Evolutionary conservation across 805 yeast genomes (phyloP), one percentile per base, ranked within the genome.

Genomic region (Kodamaea laetipori): DNA sequence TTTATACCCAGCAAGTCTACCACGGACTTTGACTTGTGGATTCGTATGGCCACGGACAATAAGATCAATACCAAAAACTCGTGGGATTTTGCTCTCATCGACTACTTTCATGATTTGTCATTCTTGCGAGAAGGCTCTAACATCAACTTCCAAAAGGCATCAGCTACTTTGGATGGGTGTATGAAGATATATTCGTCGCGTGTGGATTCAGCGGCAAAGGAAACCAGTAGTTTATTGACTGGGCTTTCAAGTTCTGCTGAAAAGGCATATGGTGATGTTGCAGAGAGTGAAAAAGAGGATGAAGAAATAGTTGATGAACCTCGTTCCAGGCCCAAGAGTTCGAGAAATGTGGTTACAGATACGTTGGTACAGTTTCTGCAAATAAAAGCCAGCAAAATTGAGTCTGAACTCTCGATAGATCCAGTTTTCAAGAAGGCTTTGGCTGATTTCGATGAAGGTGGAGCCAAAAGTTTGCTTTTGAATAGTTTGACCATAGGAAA

Each of bases 141-240:
- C 31, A 86, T 90, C 55, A 89, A 90, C 61, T 90, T 92, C 61
- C 96, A 88, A 60, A 80, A 83, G 52, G 98, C 97, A 0, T 81
- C 94, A 0, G 89, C 95, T 2, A 88, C 97, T 0, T 69, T 92
- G 16, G 97, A 90, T 56, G 97, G 97, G 0, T 90, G 97, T 70
- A 92, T 90, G 25, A 90, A 90, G 66, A 88, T 92, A 41, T 92
- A 92, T 60, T 80, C 90, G 9, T 86, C 95, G 11, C 77, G 98
- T 54, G 90, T 92, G 16, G 97, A 90, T 56, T 85, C 96, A 0
- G 95, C 89, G 0, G 95, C 90, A 4, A 82, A 85, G 6, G 97
- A 90, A 55, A 90, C 97, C 0, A 95, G 96, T 2, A 81, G 82
- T 54, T 69, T 92, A 44, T 64, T 90, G 26, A 84, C 86, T 62